Base-by-base conservation (phyloP, 805 yeast genomes). In the Lipomyces chichibuensis region DNA sequence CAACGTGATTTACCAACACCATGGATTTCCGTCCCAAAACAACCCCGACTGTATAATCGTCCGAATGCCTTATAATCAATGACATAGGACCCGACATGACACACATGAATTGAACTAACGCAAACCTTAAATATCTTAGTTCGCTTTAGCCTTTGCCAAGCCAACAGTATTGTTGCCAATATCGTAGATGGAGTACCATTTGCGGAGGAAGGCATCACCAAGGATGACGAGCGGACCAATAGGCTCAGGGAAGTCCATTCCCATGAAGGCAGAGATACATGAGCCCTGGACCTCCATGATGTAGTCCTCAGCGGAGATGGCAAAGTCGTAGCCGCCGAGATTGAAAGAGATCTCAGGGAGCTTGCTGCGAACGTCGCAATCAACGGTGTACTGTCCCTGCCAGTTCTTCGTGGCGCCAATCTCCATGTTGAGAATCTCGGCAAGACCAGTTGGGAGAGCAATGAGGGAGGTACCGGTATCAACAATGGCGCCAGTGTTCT, bases 381-480 rank as follows among this genome's bases (percentile, higher is more conserved):
- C 98, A 74, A 95, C 82, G 64, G 91, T 83, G 84, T 95, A 95
- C 84, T 95, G 98, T 73, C 99, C 99, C 62, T 93, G 87, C 98
- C 98, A 95, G 60, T 93, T 87, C 83, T 94, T 95, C 80, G 87
- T 90, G 65, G 99, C 99, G 75, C 99, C 99, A 78, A 95, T 95
- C 84, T 92, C 92, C 64, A 97, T 84, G 80, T 95, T 95, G 78
- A 95, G 83, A 75, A 95, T 90, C 83, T 95, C 99, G 59, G 99
- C 98, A 77, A 95, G 83, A 61, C 95, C 94, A 33, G 97, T 88
- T 74, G 99, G 99, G 77, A 95, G 84, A 59, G 97, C 92, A 79
- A 95, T 90, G 79, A 95, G 85, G 49, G 98, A 94, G 71, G 99
- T 95, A 81, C 99, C 99, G 66, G 99, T 95, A 80, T 95, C 99